phyloP scores from a whole-genome alignment of 208 protist species.

The Trypanosoma platydactyli region DNA sequence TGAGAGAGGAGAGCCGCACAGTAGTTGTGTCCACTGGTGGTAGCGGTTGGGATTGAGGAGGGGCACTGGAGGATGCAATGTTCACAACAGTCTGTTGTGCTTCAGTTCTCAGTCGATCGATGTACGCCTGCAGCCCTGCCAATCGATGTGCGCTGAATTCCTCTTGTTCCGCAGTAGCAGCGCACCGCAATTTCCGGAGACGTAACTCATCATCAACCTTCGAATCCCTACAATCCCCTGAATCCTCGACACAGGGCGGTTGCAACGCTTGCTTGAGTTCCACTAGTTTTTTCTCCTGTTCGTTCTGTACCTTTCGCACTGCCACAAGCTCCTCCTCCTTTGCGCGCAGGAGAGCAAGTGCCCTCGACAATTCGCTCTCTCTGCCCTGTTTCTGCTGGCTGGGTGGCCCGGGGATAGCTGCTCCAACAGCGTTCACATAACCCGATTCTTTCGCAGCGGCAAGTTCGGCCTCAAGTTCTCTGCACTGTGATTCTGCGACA shows the following conservation, averaged over 20 bases:
- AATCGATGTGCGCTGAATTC: slow-evolving; percentile 23
- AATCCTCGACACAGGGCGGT: no score
- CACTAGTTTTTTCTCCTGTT: slow-evolving; percentile 12
- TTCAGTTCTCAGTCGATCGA: slow-evolving; percentile 31
- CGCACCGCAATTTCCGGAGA: slow-evolving; percentile 23
- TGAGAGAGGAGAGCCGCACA: slow-evolving; percentile 20
- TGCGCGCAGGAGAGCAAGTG: neutral
- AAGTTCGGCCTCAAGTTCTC: slow-evolving; percentile 18
- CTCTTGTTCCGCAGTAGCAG: slow-evolving; percentile 24
- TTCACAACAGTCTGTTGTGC: slow-evolving; percentile 27
- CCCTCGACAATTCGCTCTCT: slow-evolving; percentile 1
- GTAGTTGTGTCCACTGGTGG: slow-evolving; percentile 15
- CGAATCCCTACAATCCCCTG: neutral
- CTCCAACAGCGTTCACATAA: neutral
- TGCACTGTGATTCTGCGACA: slow-evolving; percentile 30
- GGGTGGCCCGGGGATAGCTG: neutral
- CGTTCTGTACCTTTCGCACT: slow-evolving; percentile 14
- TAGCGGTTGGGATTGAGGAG: neutral
- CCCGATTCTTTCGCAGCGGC: neutral
- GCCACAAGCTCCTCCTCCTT: slow-evolving; percentile 19
- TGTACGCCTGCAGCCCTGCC: slow-evolving; percentile 34
- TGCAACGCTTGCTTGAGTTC: slow-evolving; percentile 11
- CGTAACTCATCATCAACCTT: slow-evolving; percentile 18
- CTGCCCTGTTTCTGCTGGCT: slow-evolving; percentile 1
- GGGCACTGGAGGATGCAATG: slow-evolving; percentile 11